Percentiles rank a stretch among this genome's conserved stretches.
Conservation (phyloP, 2,329 filamentous ascomycete genomes). For the Endothia cerciana region DNA sequence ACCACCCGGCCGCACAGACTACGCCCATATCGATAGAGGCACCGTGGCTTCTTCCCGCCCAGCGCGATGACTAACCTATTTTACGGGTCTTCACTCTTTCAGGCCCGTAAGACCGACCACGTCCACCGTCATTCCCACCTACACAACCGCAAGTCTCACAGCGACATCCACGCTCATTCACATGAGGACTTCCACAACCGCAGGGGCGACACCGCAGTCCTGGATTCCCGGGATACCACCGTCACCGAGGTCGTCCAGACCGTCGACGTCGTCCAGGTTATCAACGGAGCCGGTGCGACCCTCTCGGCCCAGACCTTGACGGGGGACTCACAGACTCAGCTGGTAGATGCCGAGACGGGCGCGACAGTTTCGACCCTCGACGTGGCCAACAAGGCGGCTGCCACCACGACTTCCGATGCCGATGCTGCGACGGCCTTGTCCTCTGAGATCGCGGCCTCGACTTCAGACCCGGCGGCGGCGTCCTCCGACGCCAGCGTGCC, state of each 20-base stretch:
- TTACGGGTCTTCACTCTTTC: conserved; percentile 54
- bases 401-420: conserved; percentile 13
- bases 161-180: conserved; percentile 35
- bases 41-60: conserved; percentile 38
- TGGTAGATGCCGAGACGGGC: conserved; percentile 42
- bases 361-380: conserved; percentile 38
- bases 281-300: conserved; percentile 52
- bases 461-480: conserved; percentile 18
- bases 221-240: conserved; percentile 38
- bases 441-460: conserved; percentile 25
- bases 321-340: conserved; percentile 44
- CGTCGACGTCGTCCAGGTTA: conserved; percentile 57
- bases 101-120: conserved; percentile 44
- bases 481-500: conserved; percentile 20
- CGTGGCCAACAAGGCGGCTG: conserved; percentile 31
- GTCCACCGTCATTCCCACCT: conserved; percentile 35
- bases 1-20: neutral
- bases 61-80: conserved; percentile 50
- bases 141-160: conserved; percentile 32
- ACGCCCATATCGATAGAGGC: conserved; percentile 25
- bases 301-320: conserved; percentile 49
- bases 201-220: conserved; percentile 32
- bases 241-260: conserved; percentile 57
- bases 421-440: conserved; percentile 22
- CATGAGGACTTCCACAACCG: conserved; percentile 36